Evolutionary conservation across 495 filamentous ascomycete species (phyloP).

Genomic region (Astrothelium subdiscretum): DNA sequence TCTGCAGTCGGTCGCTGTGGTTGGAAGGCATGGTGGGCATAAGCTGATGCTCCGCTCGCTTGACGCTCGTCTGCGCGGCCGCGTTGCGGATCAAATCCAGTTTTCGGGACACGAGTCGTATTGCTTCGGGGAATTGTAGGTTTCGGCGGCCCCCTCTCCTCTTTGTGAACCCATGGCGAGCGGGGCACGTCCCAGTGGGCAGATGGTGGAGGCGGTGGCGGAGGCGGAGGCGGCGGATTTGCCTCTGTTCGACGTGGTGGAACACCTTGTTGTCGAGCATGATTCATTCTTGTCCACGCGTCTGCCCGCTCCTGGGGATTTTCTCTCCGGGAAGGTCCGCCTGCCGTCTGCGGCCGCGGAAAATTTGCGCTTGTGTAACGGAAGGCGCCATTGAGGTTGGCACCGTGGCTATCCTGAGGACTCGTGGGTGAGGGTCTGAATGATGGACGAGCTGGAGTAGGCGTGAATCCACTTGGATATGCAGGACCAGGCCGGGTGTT

Average conservation of each 20-base stretch:
- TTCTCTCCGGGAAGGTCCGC: conserved; percentile 9
- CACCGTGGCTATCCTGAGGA: background rate
- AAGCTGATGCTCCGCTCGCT: conserved; percentile 5
- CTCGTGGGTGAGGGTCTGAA: background rate
- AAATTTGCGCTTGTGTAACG: conserved; percentile 15
- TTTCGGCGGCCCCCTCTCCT: conserved; percentile 9
- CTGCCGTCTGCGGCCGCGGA: conserved; percentile 27
- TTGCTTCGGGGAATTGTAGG: conserved; percentile 31
- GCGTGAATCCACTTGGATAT: conserved; percentile 10
- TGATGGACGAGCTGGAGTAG: conserved; percentile 13
- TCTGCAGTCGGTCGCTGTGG: conserved; percentile 7
- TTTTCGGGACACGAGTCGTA: conserved; percentile 32
- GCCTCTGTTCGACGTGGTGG: conserved; percentile 17
- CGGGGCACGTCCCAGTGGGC: conserved; percentile 6
- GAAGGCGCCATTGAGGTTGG: conserved; percentile 28
- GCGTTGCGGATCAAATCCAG: conserved; percentile 27
- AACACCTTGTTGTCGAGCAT: background rate
- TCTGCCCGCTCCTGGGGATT: conserved; percentile 1
- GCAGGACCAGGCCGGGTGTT: conserved; percentile 1
- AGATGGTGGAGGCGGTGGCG: background rate
- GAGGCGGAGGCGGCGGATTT: conserved; percentile 19
- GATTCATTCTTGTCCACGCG: background rate
- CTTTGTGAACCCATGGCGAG: background rate
- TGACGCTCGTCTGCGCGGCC: conserved; percentile 23
- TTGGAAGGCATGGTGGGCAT: conserved; percentile 1